These are phyloP conservation scores for Madurella fahalii DNA, from an alignment of 2,329 filamentous ascomycete genomes.

Conservation along the genomic window DNA sequence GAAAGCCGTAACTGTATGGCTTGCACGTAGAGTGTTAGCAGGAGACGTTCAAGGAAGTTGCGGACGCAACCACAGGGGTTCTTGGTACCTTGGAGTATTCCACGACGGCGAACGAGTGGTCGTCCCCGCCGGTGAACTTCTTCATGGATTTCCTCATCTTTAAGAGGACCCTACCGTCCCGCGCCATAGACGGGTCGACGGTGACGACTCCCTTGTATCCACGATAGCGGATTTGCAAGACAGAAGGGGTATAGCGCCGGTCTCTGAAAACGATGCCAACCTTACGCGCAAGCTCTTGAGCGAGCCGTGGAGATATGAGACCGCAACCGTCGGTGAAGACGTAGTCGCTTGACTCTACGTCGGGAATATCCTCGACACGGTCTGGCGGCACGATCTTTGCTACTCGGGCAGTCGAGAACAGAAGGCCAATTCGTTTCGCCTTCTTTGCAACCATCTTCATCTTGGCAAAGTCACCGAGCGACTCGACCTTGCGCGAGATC, in stretches of 20 bases:
- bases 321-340: slow-evolving; percentile 42
- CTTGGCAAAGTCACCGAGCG: slow-evolving; percentile 38
- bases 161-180: slow-evolving; percentile 13
- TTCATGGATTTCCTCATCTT: slow-evolving; percentile 37
- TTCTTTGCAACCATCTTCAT: slow-evolving; percentile 42
- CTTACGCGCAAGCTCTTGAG: slow-evolving; percentile 31
- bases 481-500: slow-evolving; percentile 33
- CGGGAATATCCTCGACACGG: slow-evolving; percentile 37
- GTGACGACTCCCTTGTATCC: slow-evolving; percentile 42
- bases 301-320: slow-evolving; percentile 33
- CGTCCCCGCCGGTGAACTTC: slow-evolving; percentile 37
- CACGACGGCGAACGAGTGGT: slow-evolving; percentile 37
- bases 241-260: slow-evolving; percentile 35
- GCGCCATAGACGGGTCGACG: slow-evolving; percentile 31
- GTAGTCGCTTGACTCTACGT: slow-evolving; percentile 35
- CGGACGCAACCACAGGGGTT: too few relatives aligned
- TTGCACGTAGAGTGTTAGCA: slow-evolving; percentile 11
- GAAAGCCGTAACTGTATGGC: slow-evolving; percentile 37
- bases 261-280: slow-evolving; percentile 35
- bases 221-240: slow-evolving; percentile 40
- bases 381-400: slow-evolving; percentile 31
- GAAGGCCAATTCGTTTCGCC: slow-evolving; percentile 39
- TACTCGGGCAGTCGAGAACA: slow-evolving; percentile 36
- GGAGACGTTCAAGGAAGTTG: neutral
- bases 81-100: slow-evolving; percentile 37